Base-by-base conservation (phyloP, 2,329 filamentous ascomycete species). In the Grosmannia clavigera region DNA sequence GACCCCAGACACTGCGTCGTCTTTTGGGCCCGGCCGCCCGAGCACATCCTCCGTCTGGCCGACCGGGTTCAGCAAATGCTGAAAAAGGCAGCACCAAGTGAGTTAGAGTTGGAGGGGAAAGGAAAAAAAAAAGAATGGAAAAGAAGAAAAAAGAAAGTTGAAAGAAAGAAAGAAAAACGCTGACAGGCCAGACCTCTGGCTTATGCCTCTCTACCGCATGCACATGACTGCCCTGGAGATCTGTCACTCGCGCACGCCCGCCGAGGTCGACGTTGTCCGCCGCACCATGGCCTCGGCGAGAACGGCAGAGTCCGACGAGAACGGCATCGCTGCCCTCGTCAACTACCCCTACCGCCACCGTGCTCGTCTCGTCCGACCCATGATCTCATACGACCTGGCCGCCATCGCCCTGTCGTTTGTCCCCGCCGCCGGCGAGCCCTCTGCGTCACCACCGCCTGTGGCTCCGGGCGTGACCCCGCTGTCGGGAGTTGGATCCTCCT, bases 141-240 rank as follows among this genome's bases (percentile, higher is more conserved):
- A 10, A 35, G 9, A 35, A 35, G 9, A 10, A 35, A 35, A 9
- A 35, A 35, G 5, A 35, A 35, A 35, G 22, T 22, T 22, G 10
- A 35, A 35, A 35, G 33, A 35, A 35, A 35, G 9, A 35, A 35
- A 35, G 9, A 35, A 35, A 10, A 35, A 9, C 25, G 50, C 7
- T 43, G 29, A 51, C 55, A 29, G 3, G 14, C 61, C 43, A 56
- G 55, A 60, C 33, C 46, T 95, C 31, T 97, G 92, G 92, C 78
- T 92, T 52, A 95, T 95, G 87, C 90, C 92, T 0, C 73, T 78
- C 11, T 77, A 86, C 59, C 81, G 81, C 62, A 85, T 96, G 68
- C 92, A 97, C 72, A 83, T 95, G 74, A 97, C 92, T 0, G 81
- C 84, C 0, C 78, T 96, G 2, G 92, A 97, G 71, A 76, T 96